Base-by-base conservation (phyloP, 805 yeast genomes). In the Starmerella apis region DNA sequence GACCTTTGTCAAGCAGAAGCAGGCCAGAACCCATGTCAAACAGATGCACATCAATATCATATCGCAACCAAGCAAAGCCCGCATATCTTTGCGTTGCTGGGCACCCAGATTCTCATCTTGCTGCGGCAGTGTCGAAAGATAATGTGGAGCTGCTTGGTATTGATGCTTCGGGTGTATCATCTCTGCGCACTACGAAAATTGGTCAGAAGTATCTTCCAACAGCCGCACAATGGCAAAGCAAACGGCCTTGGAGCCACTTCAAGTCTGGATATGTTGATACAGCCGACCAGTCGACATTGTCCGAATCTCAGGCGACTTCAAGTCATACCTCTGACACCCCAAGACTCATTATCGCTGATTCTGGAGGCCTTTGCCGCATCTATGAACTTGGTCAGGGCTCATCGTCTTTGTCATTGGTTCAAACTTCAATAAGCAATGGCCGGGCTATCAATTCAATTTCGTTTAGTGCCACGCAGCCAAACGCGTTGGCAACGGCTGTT, bases 401-500 rank as follows among this genome's bases (percentile, higher is more conserved):
- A 3, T 1, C 46, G 8, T 24, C 28, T 2, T 32, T 50, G n/a
- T 22, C 11, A 35, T 24, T 32, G 5, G 24, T 39, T 19, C 49
- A 42, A 37, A 43, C 53, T 7, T 52, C 49, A 16, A 43, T 39
- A 28, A 49, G 46, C 16, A 46, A 45, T 11, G 59, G 66, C 47
- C 72, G 81, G 0, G 73, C 74, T 47, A 72, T 80, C 13, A 64
- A 78, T 50, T 67, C 79, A 19, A 74, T 83, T 41, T 74, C 79
- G 49, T 83, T 87, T 80, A 80, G 79, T 53, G 18, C 49, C 20
- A 47, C 32, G 31, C 56, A 52, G 50, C 86, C 88, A 0, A 68
- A 68, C n/a, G 53, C 80, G 4, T 67, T 88, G 2, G 79, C 84
- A 0, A 74, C 86, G 2, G 95, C 94, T 0, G 82, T 85, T 24